Base-by-base conservation (phyloP, 202 grass and related monocot species). In the Schoenoplectus tabernaemontani region DNA sequence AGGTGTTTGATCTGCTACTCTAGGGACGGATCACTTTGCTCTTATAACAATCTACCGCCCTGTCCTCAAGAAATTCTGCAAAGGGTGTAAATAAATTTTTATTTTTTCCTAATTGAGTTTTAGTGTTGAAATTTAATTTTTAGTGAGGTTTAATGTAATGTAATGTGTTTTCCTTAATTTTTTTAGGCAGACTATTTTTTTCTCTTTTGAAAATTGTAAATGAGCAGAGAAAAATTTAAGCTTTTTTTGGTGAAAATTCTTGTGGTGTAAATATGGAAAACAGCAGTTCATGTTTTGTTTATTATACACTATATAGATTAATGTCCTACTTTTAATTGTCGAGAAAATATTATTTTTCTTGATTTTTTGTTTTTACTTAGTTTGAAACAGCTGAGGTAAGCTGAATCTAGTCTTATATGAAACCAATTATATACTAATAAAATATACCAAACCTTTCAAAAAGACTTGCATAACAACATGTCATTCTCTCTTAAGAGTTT, bases 1-100 rank as follows among this genome's bases (percentile, higher is more conserved):
- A 97, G 92, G 77, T 66, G 76, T 19, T 86, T 97, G 16, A 33
- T 93, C 39, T 57, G 65, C 6, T 90, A 90, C 79, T 87, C 85
- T 63, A 62, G 51, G 46, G 89, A 90, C 26, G 89, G 83, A 26
- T 89, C 83, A 23, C 54, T 60, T 56, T 73, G 86, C 9, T 78
- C 83, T 51, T 83, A 84, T 2, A 79, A 56, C 66, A 70, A 70
- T 13, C 66, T 46, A 70, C 66, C 41, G 46, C 39, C 41, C 41
- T 15, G 1, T 9, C 41, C 23, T 72, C 68, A 51, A 30, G 68
- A 72, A 72, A 50, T 50, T 32, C 30, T 50, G 23, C 68, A 32
- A 50, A 23, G 30, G 3, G 68, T 72, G 42, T 72, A 72, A 22
- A 72, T 1, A 72, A 38, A 15, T 17, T 65, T 65, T 50, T 72